Evolutionary conservation across 352 stramenopile species (phyloP).

Genomic region (Aphanomyces euteiches): DNA sequence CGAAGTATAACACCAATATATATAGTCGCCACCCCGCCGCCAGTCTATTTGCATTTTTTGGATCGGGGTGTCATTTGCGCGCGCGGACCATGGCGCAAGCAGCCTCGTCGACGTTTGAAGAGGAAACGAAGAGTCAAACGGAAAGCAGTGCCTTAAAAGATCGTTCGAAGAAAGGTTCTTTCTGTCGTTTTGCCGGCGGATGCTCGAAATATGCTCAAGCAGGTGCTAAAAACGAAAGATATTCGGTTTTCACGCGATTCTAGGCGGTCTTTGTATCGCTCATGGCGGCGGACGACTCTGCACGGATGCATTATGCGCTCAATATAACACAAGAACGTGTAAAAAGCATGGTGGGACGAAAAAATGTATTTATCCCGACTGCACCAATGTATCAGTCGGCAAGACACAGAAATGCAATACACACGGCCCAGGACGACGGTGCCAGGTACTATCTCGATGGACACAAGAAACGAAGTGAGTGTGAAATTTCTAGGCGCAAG

Average conservation of each 20-base stretch:
- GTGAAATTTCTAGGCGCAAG: conserved; percentile 34
- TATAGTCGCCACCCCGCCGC: no score
- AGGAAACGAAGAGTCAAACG: conserved; percentile 5
- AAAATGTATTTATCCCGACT: conserved; percentile 27
- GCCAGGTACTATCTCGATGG: conserved; percentile 35
- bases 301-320: conserved; percentile 48
- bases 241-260: background rate
- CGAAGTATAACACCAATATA: no score
- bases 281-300: conserved; percentile 79
- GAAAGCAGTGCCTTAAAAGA: background rate
- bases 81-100: background rate
- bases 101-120: background rate
- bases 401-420: conserved; percentile 25
- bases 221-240: conserved; percentile 22
- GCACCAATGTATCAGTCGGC: conserved; percentile 27
- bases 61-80: no score
- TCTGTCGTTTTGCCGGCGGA: conserved; percentile 13
- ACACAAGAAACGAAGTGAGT: background rate
- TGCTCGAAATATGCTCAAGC: conserved; percentile 63
- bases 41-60: no score
- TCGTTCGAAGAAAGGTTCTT: background rate
- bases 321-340: conserved; percentile 25
- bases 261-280: conserved; percentile 72
- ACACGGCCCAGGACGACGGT: conserved; percentile 67
- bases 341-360: conserved; percentile 28